A percentile compares a stretch with the other conserved stretches of the same genome.
Conservation (phyloP, 306 rosid genomes). For the Trifolium fragiferum region DNA sequence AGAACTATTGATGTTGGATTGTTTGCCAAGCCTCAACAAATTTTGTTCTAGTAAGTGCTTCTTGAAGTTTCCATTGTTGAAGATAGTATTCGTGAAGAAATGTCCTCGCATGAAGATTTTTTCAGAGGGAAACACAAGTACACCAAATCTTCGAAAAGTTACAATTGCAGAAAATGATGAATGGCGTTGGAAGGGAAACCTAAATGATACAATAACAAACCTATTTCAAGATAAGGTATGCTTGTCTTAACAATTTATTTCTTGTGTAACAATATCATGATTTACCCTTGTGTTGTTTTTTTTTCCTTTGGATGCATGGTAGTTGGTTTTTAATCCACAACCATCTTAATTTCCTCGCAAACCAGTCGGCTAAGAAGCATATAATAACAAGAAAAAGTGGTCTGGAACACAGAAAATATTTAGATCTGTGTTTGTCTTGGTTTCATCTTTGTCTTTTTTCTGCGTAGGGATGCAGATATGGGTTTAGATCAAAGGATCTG, state of each 20-base stretch:
- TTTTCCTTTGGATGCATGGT: too few relatives aligned
- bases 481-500: too few relatives aligned
- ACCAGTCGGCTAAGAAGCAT: too few relatives aligned
- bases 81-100: not conserved
- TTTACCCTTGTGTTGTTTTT: too few relatives aligned
- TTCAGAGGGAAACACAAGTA: not conserved
- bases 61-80: not conserved
- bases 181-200: not conserved
- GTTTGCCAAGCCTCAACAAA: not conserved
- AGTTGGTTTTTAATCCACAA: too few relatives aligned
- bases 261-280: not conserved
- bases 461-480: too few relatives aligned
- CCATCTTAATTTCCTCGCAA: too few relatives aligned
- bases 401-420: too few relatives aligned
- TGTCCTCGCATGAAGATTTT: slow-evolving; percentile 5
- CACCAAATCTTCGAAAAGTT: slow-evolving; percentile 3
- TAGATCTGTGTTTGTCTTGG: too few relatives aligned
- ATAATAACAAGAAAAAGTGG: too few relatives aligned
- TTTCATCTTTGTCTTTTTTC: too few relatives aligned
- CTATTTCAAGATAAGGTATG: slow-evolving; percentile 9
- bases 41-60: slow-evolving; percentile 1
- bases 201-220: not conserved
- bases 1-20: not conserved
- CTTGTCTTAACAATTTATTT: not conserved
- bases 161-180: not conserved